A percentile compares a stretch with the other conserved stretches of the same genome.
phyloP scores from a whole-genome alignment of 202 grass and related monocot genomes.

The Dendrocalamus latiflorus region DNA sequence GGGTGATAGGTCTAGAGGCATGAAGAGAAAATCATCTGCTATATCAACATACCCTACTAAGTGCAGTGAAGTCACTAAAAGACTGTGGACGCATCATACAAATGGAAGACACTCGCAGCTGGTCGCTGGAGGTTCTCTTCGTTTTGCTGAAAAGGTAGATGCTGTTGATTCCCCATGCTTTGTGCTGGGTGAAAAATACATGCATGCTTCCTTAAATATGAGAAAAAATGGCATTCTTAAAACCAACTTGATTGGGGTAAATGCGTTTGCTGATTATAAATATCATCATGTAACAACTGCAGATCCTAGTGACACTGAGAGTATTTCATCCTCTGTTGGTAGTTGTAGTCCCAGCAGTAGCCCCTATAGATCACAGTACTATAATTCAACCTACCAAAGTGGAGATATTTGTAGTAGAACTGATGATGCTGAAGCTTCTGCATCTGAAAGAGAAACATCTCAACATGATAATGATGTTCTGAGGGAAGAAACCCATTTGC shows the following conservation, averaged over 20 bases:
- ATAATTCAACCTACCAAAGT: too few relatives aligned
- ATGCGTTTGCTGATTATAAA: not conserved
- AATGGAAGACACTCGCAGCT: conserved; percentile 13
- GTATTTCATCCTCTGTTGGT: too few relatives aligned
- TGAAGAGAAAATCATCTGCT: conserved; percentile 45
- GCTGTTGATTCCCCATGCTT: conserved; percentile 53
- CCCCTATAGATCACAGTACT: too few relatives aligned
- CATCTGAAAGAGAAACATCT: too few relatives aligned
- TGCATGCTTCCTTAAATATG: conserved; percentile 29
- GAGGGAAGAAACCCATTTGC: too few relatives aligned
- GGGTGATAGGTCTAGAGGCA: conserved; percentile 13
- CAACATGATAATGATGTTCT: too few relatives aligned
- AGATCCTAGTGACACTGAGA: conserved; percentile 39
- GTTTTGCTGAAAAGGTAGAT: conserved; percentile 52
- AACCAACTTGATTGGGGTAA: conserved; percentile 3
- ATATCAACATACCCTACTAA: not conserved
- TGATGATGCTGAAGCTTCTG: too few relatives aligned
- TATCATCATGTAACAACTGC: conserved; percentile 4
- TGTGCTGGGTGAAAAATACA: conserved; percentile 45
- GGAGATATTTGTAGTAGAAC: too few relatives aligned
- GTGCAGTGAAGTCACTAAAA: conserved; percentile 33
- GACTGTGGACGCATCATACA: conserved; percentile 20
- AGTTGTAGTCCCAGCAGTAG: too few relatives aligned
- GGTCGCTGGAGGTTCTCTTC: conserved; percentile 2
- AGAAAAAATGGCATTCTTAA: conserved; percentile 22